Evolutionary conservation across 2,329 filamentous ascomycete genomes (phyloP).

Genomic region (Ascochyta viciae-villosae): DNA sequence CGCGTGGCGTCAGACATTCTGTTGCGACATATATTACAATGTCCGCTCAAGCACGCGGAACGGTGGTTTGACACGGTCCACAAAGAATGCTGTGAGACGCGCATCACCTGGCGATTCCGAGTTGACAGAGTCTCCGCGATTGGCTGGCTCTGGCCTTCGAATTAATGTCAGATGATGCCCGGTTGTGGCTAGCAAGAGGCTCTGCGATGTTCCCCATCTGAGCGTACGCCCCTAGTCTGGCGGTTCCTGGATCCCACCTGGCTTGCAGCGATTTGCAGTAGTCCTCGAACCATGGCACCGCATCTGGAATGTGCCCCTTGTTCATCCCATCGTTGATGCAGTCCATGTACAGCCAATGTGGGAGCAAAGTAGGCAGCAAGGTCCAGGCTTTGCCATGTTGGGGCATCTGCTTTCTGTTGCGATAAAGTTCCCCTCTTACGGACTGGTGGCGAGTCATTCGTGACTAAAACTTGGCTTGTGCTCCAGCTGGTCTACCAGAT

Average conservation of each 20-base stretch:
- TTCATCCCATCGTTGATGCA: slow-evolving; percentile 6
- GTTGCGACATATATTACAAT: background rate
- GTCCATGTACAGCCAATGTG: slow-evolving; percentile 10
- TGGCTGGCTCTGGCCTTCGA: slow-evolving; percentile 30
- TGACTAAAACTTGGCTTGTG: slow-evolving; percentile 3
- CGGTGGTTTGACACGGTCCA: slow-evolving; percentile 25
- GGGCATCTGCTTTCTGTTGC: slow-evolving; percentile 18
- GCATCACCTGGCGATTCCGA: slow-evolving; percentile 42
- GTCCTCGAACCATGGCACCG: slow-evolving; percentile 4
- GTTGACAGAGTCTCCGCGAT: slow-evolving; percentile 30
- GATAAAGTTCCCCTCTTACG: slow-evolving; percentile 26
- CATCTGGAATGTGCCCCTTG: background rate
- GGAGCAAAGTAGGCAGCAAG: slow-evolving; percentile 9
- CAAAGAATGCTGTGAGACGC: slow-evolving; percentile 23
- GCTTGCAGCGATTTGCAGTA: slow-evolving; percentile 20
- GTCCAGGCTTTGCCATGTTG: slow-evolving; percentile 20
- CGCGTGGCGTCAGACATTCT: background rate
- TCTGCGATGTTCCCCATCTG: slow-evolving; percentile 44
- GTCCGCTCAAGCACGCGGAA: background rate
- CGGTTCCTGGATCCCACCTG: slow-evolving; percentile 30
- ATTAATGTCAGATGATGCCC: slow-evolving; percentile 20
- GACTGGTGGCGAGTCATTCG: background rate
- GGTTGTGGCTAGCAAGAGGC: slow-evolving; percentile 36
- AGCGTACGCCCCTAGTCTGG: slow-evolving; percentile 31
- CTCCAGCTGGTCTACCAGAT: slow-evolving; percentile 10